phyloP scores from a whole-genome alignment of 495 filamentous ascomycete species.

The Neurospora pannonica region DNA sequence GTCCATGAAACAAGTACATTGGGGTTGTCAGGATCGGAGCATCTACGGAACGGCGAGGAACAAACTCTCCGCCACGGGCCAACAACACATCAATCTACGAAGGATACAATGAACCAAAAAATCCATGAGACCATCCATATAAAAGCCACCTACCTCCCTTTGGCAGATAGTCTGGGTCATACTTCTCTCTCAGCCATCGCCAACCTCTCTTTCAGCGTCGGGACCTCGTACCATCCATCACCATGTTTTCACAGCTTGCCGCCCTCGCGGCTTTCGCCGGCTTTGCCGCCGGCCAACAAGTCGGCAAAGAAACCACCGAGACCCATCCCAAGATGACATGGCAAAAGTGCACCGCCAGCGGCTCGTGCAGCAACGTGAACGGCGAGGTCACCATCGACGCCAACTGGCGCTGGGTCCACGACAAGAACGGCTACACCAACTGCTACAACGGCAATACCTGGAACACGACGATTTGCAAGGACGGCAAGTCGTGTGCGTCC shows the following conservation, averaged over 20 bases:
- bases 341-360: slow-evolving; percentile 42
- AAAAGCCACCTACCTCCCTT: slow-evolving; percentile 4
- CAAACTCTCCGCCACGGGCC: background rate
- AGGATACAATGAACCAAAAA: background rate
- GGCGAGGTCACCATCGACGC: slow-evolving; percentile 35
- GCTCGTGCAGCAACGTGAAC: slow-evolving; percentile 37
- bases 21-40: background rate
- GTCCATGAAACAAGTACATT: background rate
- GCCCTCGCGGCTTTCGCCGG: slow-evolving; percentile 28
- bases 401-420: slow-evolving; percentile 43
- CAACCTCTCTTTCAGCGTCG: background rate
- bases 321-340: slow-evolving; percentile 49
- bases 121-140: slow-evolving; percentile 7
- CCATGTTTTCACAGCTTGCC: slow-evolving; percentile 17
- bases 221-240: slow-evolving; percentile 1
- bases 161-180: background rate
- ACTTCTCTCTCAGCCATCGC: background rate
- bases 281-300: slow-evolving; percentile 40
- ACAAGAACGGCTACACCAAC: slow-evolving; percentile 26
- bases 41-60: background rate
- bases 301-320: slow-evolving; percentile 46
- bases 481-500: slow-evolving; percentile 27
- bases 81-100: background rate
- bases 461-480: slow-evolving; percentile 30
- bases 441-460: slow-evolving; percentile 41